Evolutionary conservation across 345 rosid species (phyloP), one percentile per base, ranked within the genome.

Genomic region (Gynandropsis gynandra): DNA sequence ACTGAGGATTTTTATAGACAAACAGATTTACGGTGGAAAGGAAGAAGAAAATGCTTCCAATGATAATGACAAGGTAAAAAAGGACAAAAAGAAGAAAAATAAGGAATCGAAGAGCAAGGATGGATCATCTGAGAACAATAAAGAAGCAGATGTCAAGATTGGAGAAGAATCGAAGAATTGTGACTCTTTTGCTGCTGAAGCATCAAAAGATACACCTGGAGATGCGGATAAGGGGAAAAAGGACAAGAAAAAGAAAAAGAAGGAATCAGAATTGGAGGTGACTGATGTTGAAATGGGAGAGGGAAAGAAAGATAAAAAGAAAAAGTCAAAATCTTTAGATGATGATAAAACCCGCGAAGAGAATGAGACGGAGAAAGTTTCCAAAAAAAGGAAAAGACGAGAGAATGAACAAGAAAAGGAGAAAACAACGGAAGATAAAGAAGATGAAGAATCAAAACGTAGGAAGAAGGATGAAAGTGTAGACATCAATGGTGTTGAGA

Each of bases 311-410:
- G 61, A 65, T 17, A 67, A 66, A 53, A 52, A 69, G 59, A 73
- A 78, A 69, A 74, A 74, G 61, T 78, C 64, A 65, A 76, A 73
- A 47, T 67, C 54, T 5, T 29, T 58, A 56, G 53, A 3, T 45
- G 42, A 18, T 34, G 68, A 37, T 10, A 37, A 37, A 8, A 37
- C 41, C 15, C 4, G 15, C 3, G 15, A 37, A 37, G n/a, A n/a
- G n/a, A n/a, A 58, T 4, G 69, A 31, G 14, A 37, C 59, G 24
- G 54, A 50, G 15, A 72, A 63, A 51, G 67, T 29, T 65, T 73
- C 84, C 53, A 86, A 81, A 76, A 89, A 89, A 69, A 75, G 95
- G 63, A 89, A 89, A 73, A 74, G 85, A 66, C 35, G 50, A 27
- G 80, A 64, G 54, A 71, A 85, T 46, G 75, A 76, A 45, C 85